phyloP scores from a whole-genome alignment of 495 filamentous ascomycete genomes.

The Penicillium bovifimosum region DNA sequence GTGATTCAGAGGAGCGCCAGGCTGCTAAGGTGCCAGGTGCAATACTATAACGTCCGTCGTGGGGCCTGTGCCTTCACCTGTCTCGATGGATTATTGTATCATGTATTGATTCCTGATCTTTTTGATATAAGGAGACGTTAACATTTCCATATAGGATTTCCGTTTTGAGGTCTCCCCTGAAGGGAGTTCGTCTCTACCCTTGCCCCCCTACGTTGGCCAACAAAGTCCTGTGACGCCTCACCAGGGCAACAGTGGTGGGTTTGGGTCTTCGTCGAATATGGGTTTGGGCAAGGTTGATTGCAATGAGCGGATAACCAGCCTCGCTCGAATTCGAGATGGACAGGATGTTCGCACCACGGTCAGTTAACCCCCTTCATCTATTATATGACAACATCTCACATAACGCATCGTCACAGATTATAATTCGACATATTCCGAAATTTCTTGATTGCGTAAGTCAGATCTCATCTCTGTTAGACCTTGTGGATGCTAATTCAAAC shows the following conservation, averaged over 20 bases:
- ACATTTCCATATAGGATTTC: not conserved
- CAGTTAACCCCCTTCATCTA: slow-evolving; percentile 27
- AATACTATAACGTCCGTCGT: not conserved
- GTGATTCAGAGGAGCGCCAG: not conserved
- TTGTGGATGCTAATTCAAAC: not conserved
- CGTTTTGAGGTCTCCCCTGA: not conserved
- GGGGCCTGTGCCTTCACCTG: not conserved
- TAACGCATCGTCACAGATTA: slow-evolving; percentile 55
- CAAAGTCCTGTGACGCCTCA: not conserved
- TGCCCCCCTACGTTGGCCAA: not conserved
- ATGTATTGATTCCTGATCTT: not conserved
- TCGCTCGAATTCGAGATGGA: not conserved
- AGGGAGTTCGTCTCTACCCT: not conserved
- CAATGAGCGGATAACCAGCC: not conserved
- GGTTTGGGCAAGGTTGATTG: not conserved
- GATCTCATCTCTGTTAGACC: not conserved
- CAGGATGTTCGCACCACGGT: slow-evolving; percentile 68
- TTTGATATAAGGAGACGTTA: not conserved
- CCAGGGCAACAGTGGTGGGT: not conserved
- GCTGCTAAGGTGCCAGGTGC: not conserved
- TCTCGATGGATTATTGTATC: not conserved
- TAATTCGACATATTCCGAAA: slow-evolving; percentile 95
- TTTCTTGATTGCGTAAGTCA: slow-evolving; percentile 65
- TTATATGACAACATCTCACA: slow-evolving; percentile 9
- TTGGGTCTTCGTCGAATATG: not conserved